These are phyloP conservation scores for Euphorbia lathyris DNA, from an alignment of 345 rosid species.

Conservation along the genomic window DNA sequence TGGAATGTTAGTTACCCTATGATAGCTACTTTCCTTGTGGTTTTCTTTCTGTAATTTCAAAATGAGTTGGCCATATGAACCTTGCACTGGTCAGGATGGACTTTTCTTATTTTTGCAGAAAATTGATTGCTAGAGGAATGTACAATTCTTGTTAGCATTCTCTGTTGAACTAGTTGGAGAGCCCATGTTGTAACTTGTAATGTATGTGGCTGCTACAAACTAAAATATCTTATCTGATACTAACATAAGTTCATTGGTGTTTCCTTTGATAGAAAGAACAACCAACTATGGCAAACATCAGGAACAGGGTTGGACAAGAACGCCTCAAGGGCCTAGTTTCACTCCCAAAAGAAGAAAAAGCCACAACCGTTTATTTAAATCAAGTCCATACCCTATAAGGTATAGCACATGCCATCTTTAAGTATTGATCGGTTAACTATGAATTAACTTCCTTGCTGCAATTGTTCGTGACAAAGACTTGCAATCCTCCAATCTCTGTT, in stretches of 20 bases:
- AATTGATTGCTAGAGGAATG: not conserved
- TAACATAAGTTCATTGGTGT: slow-evolving; percentile 41
- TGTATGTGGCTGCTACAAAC: no score
- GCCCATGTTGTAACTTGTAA: no score
- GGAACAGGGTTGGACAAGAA: no score
- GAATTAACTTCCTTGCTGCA: not conserved
- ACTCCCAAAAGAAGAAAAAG: not conserved
- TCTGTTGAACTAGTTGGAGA: slow-evolving; percentile 1
- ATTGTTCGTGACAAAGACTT: not conserved
- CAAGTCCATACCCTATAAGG: not conserved
- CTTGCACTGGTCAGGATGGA: no score
- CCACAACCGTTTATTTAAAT: no score
- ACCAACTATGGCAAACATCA: slow-evolving; percentile 95
- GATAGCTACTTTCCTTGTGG: no score
- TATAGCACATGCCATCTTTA: slow-evolving; percentile 46
- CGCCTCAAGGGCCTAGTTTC: no score
- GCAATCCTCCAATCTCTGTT: not conserved
- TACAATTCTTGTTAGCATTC: slow-evolving; percentile 12
- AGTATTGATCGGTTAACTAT: not conserved
- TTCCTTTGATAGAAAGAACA: slow-evolving; percentile 92
- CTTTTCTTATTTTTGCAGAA: no score
- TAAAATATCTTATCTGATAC: no score
- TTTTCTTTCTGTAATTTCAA: no score
- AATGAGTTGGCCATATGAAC: no score
- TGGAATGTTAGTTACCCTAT: no score